A percentile compares a stretch with the other conserved stretches of the same genome.
Conservation (phyloP, 2,329 filamentous ascomycete genomes). For the Botrytis tulipae region DNA sequence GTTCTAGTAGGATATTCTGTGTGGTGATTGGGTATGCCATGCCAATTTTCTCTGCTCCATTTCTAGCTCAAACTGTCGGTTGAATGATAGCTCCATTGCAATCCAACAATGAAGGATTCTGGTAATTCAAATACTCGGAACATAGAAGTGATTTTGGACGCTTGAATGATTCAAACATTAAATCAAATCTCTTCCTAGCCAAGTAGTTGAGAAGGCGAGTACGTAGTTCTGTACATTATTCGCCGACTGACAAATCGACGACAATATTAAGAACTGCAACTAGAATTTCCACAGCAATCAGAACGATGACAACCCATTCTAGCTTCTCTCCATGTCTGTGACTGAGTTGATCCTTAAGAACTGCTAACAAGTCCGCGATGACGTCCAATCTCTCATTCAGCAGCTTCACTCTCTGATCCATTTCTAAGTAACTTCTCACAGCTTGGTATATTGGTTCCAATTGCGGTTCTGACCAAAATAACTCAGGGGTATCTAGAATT, state of each 20-base stretch:
- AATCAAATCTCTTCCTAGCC: background rate
- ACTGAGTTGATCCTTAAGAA: constrained; percentile 92
- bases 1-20: background rate
- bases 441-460: constrained; percentile 95
- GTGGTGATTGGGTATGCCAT: background rate
- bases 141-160: background rate
- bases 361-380: constrained; percentile 87
- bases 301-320: constrained; percentile 91
- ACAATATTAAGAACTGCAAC: constrained; percentile 93
- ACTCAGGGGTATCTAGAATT: constrained; percentile 91
- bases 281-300: constrained; percentile 93
- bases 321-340: constrained; percentile 88
- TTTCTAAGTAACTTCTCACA: constrained; percentile 92
- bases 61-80: background rate
- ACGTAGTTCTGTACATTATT: background rate
- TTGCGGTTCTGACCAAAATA: constrained; percentile 98
- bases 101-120: background rate
- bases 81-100: background rate
- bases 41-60: background rate
- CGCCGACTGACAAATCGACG: constrained; percentile 80
- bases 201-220: background rate
- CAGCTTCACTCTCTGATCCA: constrained; percentile 90
- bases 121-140: background rate
- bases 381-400: constrained; percentile 89
- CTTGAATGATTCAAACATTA: background rate